phyloP scores from a whole-genome alignment of 495 filamentous ascomycete genomes.

The Penicillium angulare region DNA sequence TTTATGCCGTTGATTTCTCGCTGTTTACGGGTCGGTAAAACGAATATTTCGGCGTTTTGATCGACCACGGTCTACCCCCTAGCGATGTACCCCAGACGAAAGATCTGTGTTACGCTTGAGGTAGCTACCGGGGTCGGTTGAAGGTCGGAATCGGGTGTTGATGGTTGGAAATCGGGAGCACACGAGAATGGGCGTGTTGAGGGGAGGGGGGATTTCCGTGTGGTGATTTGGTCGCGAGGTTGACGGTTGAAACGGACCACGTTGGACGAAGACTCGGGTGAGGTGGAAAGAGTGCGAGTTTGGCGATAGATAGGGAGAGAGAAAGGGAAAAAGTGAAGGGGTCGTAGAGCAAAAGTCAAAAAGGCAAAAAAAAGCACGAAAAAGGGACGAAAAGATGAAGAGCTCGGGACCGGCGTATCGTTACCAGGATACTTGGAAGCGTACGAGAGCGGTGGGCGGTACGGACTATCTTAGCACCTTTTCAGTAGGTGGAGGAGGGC shows the following conservation, averaged over 20 bases:
- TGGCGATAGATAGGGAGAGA: not conserved
- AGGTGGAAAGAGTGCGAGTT: no score
- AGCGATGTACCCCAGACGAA: slow-evolving; percentile 44
- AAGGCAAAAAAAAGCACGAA: no score
- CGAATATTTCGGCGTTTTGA: slow-evolving; percentile 4
- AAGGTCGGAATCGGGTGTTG: slow-evolving; percentile 9
- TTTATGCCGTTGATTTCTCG: not conserved
- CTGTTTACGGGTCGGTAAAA: not conserved
- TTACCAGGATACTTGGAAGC: slow-evolving; percentile 9
- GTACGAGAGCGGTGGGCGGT: slow-evolving; percentile 3
- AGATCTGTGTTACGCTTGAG: slow-evolving; percentile 47
- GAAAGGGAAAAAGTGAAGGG: not conserved
- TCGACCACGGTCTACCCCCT: slow-evolving; percentile 42
- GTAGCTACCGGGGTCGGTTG: slow-evolving; percentile 37
- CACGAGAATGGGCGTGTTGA: slow-evolving; percentile 1
- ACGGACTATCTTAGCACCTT: slow-evolving; percentile 25
- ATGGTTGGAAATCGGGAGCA: slow-evolving; percentile 12
- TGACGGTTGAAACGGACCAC: not conserved
- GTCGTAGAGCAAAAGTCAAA: slow-evolving; percentile 8
- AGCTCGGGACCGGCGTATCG: not conserved
- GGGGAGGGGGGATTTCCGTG: not conserved
- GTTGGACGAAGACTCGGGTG: not conserved
- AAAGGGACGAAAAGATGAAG: slow-evolving; percentile 7
- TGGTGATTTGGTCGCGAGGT: not conserved
- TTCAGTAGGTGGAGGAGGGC: slow-evolving; percentile 23